phyloP scores from a whole-genome alignment of 2,329 filamentous ascomycete species.

The Chaetomium sp. region DNA sequence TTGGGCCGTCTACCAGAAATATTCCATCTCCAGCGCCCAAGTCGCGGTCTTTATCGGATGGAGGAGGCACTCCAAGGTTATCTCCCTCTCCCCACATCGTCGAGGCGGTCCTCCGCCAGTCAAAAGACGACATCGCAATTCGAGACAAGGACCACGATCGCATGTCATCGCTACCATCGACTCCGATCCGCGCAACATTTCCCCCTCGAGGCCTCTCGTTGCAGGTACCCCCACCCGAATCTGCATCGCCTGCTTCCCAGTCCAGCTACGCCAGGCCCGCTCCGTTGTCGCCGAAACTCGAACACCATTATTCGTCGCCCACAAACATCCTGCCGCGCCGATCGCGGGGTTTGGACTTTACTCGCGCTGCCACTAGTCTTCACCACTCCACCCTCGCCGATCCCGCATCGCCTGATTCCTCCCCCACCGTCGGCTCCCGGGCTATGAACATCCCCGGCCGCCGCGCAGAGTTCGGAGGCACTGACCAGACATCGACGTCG shows the following conservation, averaged over 20 bases:
- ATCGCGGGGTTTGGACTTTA: slow-evolving; percentile 90
- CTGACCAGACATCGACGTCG: slow-evolving; percentile 68
- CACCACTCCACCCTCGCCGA: slow-evolving; percentile 95
- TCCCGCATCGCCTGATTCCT: slow-evolving; percentile 84
- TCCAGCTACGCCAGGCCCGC: slow-evolving; percentile 46
- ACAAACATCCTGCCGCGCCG: slow-evolving; percentile 85
- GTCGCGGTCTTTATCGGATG: slow-evolving; percentile 67
- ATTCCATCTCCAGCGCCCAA: slow-evolving; percentile 51
- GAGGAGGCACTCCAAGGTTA: slow-evolving; percentile 57
- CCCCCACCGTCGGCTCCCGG: slow-evolving; percentile 74
- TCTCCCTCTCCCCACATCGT: slow-evolving; percentile 61
- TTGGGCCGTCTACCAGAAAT: not conserved
- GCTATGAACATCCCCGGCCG: slow-evolving; percentile 64
- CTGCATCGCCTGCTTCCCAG: slow-evolving; percentile 40
- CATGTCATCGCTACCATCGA: slow-evolving; percentile 55
- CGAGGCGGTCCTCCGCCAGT: slow-evolving; percentile 56
- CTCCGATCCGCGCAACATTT: slow-evolving; percentile 70
- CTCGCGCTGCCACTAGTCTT: slow-evolving; percentile 86
- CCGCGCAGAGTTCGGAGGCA: slow-evolving; percentile 52
- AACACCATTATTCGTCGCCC: slow-evolving; percentile 84
- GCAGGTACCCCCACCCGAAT: slow-evolving; percentile 64
- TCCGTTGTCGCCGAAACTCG: slow-evolving; percentile 83
- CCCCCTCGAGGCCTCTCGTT: slow-evolving; percentile 66
- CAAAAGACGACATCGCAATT: slow-evolving; percentile 68
- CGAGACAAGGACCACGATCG: slow-evolving; percentile 43